phyloP scores from a whole-genome alignment of 176 grass and related monocot species.

The Triticum timopheevii region DNA sequence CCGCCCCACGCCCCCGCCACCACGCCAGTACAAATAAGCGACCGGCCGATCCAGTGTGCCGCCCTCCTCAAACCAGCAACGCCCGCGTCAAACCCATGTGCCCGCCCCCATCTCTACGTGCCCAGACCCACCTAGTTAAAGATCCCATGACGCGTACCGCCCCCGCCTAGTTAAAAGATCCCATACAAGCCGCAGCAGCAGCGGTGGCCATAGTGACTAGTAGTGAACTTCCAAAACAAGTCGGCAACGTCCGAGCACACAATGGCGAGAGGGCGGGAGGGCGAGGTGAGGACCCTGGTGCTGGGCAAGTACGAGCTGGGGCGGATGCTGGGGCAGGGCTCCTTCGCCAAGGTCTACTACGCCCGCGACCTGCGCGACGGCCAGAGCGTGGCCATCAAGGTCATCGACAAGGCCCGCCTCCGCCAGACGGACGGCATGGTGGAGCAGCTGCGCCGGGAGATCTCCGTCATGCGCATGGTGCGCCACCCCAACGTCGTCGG shows the following conservation, averaged over 20 bases:
- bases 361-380: conserved; percentile 53
- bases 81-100: conserved; percentile 41
- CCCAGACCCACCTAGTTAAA: neutral
- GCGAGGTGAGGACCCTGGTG: conserved; percentile 46
- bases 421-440: conserved; percentile 57
- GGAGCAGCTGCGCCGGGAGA: conserved; percentile 91
- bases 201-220: neutral
- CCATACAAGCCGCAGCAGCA: neutral
- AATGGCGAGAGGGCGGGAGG: conserved; percentile 36
- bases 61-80: conserved; percentile 17
- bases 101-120: conserved; percentile 9
- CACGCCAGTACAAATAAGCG: conserved; percentile 3
- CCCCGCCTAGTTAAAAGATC: conserved; percentile 17
- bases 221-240: neutral
- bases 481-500: conserved; percentile 85
- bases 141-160: neutral
- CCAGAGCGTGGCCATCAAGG: conserved; percentile 90
- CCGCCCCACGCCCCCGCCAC: neutral
- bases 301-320: conserved; percentile 90
- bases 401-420: conserved; percentile 85
- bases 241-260: neutral
- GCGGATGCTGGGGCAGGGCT: conserved; percentile 77
- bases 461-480: conserved; percentile 87
- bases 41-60: conserved; percentile 51
- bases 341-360: conserved; percentile 91